Conservation (phyloP, 805 yeast species). For the Cyberlindnera mississippiensis region DNA sequence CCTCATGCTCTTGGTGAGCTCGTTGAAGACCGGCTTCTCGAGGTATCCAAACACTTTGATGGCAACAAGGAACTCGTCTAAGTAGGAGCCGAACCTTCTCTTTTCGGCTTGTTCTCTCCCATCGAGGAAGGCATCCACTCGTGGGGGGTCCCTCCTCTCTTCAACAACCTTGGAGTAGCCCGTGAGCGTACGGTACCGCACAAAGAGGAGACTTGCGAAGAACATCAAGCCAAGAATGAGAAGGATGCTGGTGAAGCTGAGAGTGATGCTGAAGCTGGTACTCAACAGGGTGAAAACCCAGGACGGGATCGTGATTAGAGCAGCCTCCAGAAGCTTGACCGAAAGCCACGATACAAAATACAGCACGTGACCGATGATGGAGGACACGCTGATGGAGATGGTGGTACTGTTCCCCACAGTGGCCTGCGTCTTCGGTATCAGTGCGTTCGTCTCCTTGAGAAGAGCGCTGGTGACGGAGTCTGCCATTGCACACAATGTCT, state of each 20-base stretch:
- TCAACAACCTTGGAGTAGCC: slow-evolving; percentile 25
- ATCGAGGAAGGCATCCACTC: slow-evolving; percentile 13
- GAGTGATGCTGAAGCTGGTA: slow-evolving; percentile 32
- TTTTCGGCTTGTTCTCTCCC: slow-evolving; percentile 30
- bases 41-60: slow-evolving; percentile 92
- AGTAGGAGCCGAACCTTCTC: slow-evolving; percentile 52
- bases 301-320: slow-evolving; percentile 28
- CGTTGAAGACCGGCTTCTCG: slow-evolving; percentile 88
- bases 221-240: slow-evolving; percentile 8
- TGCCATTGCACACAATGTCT: too few species aligned
- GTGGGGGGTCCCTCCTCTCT: slow-evolving; percentile 36
- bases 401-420: slow-evolving; percentile 1
- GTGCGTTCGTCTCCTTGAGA: neutral
- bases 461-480: neutral
- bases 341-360: slow-evolving; percentile 7
- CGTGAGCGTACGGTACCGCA: slow-evolving; percentile 16
- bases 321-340: slow-evolving; percentile 4
- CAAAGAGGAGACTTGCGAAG: slow-evolving; percentile 12
- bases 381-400: neutral
- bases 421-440: neutral
- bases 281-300: slow-evolving; percentile 35
- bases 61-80: slow-evolving; percentile 87
- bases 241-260: slow-evolving; percentile 16
- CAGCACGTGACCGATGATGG: neutral
- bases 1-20: slow-evolving; percentile 85